Evolutionary conservation across 768 basidiomycete genomes (phyloP).

Genomic region (Cyathus striatus): DNA sequence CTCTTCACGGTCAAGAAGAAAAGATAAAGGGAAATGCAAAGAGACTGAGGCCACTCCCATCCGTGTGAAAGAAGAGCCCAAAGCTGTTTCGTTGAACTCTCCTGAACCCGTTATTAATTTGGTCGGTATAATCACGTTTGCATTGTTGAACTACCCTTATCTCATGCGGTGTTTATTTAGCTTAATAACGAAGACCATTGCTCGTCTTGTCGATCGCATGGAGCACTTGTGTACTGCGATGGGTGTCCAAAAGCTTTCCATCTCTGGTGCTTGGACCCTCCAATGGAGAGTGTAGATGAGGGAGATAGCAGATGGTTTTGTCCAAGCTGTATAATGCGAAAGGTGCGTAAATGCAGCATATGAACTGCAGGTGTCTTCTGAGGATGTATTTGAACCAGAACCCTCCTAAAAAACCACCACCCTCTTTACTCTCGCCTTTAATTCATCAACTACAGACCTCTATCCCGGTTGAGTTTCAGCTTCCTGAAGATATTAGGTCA

Average conservation of each 20-base stretch:
- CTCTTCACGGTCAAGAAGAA: neutral
- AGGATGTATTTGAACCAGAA: constrained; percentile 37
- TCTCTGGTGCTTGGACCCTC: constrained; percentile 94
- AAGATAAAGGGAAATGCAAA: constrained; percentile 52
- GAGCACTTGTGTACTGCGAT: constrained; percentile 93
- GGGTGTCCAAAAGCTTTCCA: constrained; percentile 96
- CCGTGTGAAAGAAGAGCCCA: constrained; percentile 51
- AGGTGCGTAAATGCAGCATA: constrained; percentile 39
- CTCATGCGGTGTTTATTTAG: constrained; percentile 24
- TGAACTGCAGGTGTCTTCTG: constrained; percentile 7
- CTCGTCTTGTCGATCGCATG: constrained; percentile 76
- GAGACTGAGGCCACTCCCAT: constrained; percentile 33
- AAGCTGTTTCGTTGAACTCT: constrained; percentile 34
- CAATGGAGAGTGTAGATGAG: constrained; percentile 83
- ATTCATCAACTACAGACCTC: constrained; percentile 61
- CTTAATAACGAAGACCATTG: constrained; percentile 78
- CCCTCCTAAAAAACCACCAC: constrained; percentile 61
- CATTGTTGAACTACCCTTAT: constrained; percentile 4
- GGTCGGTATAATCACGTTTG: constrained; percentile 24
- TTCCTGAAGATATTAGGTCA: constrained; percentile 78
- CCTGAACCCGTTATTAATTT: constrained; percentile 40
- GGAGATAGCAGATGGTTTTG: constrained; percentile 85
- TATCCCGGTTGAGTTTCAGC: constrained; percentile 78
- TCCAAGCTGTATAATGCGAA: constrained; percentile 60
- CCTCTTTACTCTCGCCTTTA: constrained; percentile 66